Evolutionary conservation across 2,329 filamentous ascomycete species (phyloP), one percentile per base, ranked within the genome.

Genomic region (Clonostachys rhizophaga): DNA sequence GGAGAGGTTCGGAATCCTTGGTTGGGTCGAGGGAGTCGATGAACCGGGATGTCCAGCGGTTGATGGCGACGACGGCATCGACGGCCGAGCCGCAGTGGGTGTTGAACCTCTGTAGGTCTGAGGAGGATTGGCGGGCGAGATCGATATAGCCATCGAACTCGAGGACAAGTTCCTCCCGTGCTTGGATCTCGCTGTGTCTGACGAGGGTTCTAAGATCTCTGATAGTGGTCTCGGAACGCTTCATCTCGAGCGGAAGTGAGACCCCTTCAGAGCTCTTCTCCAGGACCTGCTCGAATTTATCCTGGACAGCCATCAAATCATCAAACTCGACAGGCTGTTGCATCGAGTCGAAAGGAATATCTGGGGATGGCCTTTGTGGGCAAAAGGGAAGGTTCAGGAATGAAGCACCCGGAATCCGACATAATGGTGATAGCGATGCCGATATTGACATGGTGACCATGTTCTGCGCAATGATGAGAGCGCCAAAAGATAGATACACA

Each of bases 131-230:
- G 5, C 81, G 72, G 3, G 86, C 83, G 1, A 80, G 82, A 10
- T 86, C 81, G 54, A 94, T 81, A 64, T 91, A 95, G 44, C 80
- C 80, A 51, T 87, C 80, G 48, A 95, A 87, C 60, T 92, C 88
- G 18, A 84, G 74, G 5, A 88, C 79, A 12, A 95, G 76, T 63
- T 91, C 85, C 35, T 86, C 78, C 33, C 80, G 80, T 39, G 79
- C 80, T 24, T 82, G 79, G 1, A 94, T 70, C 18, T 80, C 75
- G 54, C 85, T 89, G 65, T 84, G 83, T 37, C 80, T 76, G 34
- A 95, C 86, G 41, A 91, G 74, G 24, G 81, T 84, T 34, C 86
- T 81, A 20, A 94, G 68, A 56, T 91, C 88, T 39, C 88, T 79
- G 35, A 94, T 83, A 2, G 85, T 83, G 3, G 81, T 74, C 63